These are phyloP conservation scores for Kazachstania viticola DNA, from an alignment of 805 yeast species.

Conservation along the genomic window DNA sequence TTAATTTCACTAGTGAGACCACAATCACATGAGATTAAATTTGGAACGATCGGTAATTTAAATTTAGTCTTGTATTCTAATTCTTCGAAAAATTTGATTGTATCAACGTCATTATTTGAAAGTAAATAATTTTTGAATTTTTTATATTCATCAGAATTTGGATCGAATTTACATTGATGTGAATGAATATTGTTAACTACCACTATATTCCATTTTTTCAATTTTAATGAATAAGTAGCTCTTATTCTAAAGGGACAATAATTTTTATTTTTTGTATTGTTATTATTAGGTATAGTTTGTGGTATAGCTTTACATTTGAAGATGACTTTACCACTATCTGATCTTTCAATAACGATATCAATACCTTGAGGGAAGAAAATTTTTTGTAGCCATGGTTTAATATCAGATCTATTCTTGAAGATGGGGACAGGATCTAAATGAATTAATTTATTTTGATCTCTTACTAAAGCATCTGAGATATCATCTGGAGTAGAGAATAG, in stretches of 20 bases:
- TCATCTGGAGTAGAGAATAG: slow-evolving; percentile 5
- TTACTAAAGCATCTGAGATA: slow-evolving; percentile 7
- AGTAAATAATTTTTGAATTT: slow-evolving; percentile 21
- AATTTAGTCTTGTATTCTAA: slow-evolving; percentile 21
- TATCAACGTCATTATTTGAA: slow-evolving; percentile 17
- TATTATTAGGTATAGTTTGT: background rate
- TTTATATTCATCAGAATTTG: slow-evolving; percentile 24
- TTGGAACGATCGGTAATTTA: slow-evolving; percentile 22
- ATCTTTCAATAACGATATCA: slow-evolving; percentile 46
- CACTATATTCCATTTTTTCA: slow-evolving; percentile 45
- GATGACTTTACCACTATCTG: slow-evolving; percentile 46
- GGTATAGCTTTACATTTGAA: slow-evolving; percentile 41
- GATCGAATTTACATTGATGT: slow-evolving; percentile 32
- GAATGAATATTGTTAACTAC: slow-evolving; percentile 49
- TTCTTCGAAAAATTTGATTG: slow-evolving; percentile 24
- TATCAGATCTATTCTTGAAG: slow-evolving; percentile 33
- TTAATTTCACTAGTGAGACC: slow-evolving; percentile 27
- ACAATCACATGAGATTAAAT: slow-evolving; percentile 27
- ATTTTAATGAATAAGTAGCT: slow-evolving; percentile 44
- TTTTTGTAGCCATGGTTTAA: slow-evolving; percentile 50
- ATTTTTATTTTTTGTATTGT: slow-evolving; percentile 14
- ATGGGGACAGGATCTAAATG: slow-evolving; percentile 27
- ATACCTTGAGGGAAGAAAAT: slow-evolving; percentile 37
- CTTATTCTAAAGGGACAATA: slow-evolving; percentile 54
- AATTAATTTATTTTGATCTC: slow-evolving; percentile 25